These are phyloP conservation scores for Nitzschia palea DNA, from an alignment of 108 stramenopile genomes.

Conservation along the genomic window DNA sequence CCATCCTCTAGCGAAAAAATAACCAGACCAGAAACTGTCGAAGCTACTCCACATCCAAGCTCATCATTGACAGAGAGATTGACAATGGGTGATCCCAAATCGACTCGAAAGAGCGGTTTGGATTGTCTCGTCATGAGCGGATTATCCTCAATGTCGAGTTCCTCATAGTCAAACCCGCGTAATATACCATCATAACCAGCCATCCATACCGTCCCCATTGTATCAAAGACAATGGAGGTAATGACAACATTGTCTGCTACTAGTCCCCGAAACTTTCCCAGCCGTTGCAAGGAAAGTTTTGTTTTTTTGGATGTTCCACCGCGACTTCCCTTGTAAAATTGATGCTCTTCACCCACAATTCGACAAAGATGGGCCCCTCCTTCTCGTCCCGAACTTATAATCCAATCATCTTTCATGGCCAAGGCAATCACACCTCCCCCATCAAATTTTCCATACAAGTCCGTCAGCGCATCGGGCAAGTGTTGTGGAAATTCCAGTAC, in stretches of 20 bases:
- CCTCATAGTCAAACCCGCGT: slow-evolving; percentile 33
- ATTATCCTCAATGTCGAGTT: slow-evolving; percentile 13
- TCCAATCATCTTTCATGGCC: slow-evolving; percentile 41
- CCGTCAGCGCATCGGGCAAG: neutral
- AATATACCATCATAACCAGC: slow-evolving; percentile 46
- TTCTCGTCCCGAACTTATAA: slow-evolving; percentile 59
- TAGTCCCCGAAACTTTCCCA: slow-evolving; percentile 26
- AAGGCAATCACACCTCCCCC: slow-evolving; percentile 61
- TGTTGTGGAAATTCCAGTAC: neutral
- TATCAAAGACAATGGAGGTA: slow-evolving; percentile 53
- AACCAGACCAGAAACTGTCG: slow-evolving; percentile 47
- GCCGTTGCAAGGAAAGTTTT: slow-evolving; percentile 17
- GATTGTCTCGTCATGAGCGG: slow-evolving; percentile 18
- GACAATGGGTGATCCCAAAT: slow-evolving; percentile 25
- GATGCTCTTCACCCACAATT: slow-evolving; percentile 28
- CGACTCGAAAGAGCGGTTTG: slow-evolving; percentile 6
- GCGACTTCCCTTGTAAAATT: slow-evolving; percentile 27
- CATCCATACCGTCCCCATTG: slow-evolving; percentile 37
- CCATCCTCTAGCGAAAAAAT: slow-evolving; percentile 48
- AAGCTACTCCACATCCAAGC: slow-evolving; percentile 44
- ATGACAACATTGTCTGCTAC: neutral
- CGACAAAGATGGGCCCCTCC: slow-evolving; percentile 52
- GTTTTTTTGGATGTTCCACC: slow-evolving; percentile 19
- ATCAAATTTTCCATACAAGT: slow-evolving; percentile 54
- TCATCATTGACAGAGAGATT: slow-evolving; percentile 37